Evolutionary conservation across 768 basidiomycete genomes (phyloP).

Genomic region (Suillus lakei): DNA sequence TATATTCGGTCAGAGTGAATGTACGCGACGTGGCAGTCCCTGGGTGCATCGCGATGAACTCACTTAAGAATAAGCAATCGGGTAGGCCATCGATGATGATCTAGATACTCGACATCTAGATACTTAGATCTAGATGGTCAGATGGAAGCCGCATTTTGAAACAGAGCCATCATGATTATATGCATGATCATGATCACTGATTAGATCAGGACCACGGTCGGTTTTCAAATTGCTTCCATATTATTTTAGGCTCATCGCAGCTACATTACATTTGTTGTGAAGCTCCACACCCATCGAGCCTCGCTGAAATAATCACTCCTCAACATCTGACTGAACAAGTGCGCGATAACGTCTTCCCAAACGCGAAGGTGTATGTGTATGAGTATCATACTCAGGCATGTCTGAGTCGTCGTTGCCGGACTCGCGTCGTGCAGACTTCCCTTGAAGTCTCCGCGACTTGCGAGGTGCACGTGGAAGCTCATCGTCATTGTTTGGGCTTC

Average conservation of each 20-base stretch:
- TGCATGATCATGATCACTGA: background rate
- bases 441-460: background rate
- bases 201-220: background rate
- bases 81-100: conserved; percentile 1
- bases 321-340: background rate
- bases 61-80: background rate
- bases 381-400: background rate
- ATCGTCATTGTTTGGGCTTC: background rate
- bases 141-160: background rate
- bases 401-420: background rate
- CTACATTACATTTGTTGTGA: background rate
- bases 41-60: background rate
- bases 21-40: background rate
- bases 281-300: background rate
- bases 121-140: background rate
- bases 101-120: background rate
- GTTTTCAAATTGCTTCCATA: conserved; percentile 5
- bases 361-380: background rate
- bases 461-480: background rate
- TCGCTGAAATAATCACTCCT: background rate
- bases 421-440: background rate
- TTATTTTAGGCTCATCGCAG: background rate
- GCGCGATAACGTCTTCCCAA: background rate
- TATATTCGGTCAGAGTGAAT: too few species aligned
- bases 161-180: background rate